phyloP scores from a whole-genome alignment of 2,329 filamentous ascomycete species.

The Aspergillus alliaceus region DNA sequence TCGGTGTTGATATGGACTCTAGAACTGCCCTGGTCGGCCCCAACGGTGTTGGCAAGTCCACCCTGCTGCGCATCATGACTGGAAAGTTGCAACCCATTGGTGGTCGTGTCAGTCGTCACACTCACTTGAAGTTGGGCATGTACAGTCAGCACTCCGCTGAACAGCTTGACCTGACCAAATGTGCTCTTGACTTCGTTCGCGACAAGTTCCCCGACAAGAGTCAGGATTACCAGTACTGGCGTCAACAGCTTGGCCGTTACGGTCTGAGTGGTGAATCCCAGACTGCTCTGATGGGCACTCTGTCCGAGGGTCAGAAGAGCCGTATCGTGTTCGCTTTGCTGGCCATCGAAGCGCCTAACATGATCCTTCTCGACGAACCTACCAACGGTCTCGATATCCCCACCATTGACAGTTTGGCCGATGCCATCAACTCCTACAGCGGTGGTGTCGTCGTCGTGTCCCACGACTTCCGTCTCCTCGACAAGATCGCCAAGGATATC shows the following conservation, averaged over 20 bases:
- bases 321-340: constrained; percentile 97
- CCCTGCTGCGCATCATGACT: constrained; percentile 92
- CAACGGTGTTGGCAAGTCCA: constrained; percentile 99
- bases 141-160: constrained; percentile 99
- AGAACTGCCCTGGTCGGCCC: constrained; percentile 94
- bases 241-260: constrained; percentile 93
- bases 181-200: constrained; percentile 92
- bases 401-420: constrained; percentile 94
- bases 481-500: constrained; percentile 99
- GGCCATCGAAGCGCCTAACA: constrained; percentile 94
- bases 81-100: constrained; percentile 84
- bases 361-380: constrained; percentile 96
- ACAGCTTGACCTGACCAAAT: constrained; percentile 98
- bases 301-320: constrained; percentile 96
- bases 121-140: constrained; percentile 95
- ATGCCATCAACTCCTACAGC: constrained; percentile 94
- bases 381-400: constrained; percentile 99
- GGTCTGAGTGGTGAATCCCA: constrained; percentile 90
- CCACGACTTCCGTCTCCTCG: constrained; percentile 97
- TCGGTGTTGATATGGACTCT: constrained; percentile 99
- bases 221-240: constrained; percentile 99
- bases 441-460: constrained; percentile 97
- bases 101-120: constrained; percentile 85
- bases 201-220: constrained; percentile 88
- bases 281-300: constrained; percentile 94